A percentile compares a stretch with the other conserved stretches of the same genome.
Evolutionary conservation across 2,329 filamentous ascomycete genomes (phyloP).

Genomic region (Monosporascus sp.): DNA sequence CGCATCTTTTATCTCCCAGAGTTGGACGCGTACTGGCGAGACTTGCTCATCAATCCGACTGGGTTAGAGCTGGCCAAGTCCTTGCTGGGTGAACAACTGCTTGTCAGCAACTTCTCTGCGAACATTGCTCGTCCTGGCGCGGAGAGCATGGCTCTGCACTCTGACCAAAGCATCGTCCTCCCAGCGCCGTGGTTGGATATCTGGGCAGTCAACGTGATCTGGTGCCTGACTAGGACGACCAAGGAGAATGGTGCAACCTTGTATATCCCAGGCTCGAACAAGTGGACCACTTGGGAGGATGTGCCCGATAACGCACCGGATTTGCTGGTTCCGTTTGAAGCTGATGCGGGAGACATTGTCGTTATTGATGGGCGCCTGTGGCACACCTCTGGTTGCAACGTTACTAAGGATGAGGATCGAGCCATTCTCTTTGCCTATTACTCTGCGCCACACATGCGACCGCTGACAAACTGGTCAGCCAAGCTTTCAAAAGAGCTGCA

Average conservation of each 20-base stretch:
- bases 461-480: constrained; percentile 28
- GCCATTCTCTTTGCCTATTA: constrained; percentile 28
- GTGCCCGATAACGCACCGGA: constrained; percentile 17
- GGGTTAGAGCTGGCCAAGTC: constrained; percentile 22
- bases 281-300: constrained; percentile 6
- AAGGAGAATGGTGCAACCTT: constrained; percentile 23
- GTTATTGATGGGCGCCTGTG: constrained; percentile 27
- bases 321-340: constrained; percentile 25
- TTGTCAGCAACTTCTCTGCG: constrained; percentile 29
- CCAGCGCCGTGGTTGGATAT: constrained; percentile 24
- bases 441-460: constrained; percentile 22
- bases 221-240: constrained; percentile 23
- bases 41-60: constrained; percentile 14
- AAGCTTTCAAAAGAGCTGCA: constrained; percentile 22
- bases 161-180: constrained; percentile 26
- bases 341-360: constrained; percentile 24
- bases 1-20: constrained; percentile 27
- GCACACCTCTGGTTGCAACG: constrained; percentile 27
- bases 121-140: constrained; percentile 28
- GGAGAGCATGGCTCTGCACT: constrained; percentile 25
- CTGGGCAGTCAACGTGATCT: constrained; percentile 22
- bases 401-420: constrained; percentile 24
- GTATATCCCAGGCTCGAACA: constrained; percentile 13
- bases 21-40: constrained; percentile 22
- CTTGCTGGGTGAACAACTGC: constrained; percentile 22